Evolutionary conservation across 495 filamentous ascomycete species (phyloP).

Genomic region (Penicillium turbatum): DNA sequence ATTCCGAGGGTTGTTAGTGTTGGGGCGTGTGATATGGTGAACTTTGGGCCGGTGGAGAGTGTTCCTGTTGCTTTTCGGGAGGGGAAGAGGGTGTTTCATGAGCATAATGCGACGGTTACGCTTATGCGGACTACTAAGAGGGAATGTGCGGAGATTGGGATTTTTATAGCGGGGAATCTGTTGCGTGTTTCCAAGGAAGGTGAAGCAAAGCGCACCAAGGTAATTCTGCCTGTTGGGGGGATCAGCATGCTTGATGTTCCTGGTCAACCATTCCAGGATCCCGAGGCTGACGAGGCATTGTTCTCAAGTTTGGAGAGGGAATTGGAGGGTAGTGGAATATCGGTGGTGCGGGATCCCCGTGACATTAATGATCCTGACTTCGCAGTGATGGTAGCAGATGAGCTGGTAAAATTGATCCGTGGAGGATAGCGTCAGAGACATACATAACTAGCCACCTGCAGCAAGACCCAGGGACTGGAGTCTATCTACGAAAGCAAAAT

Average conservation of each 20-base stretch:
- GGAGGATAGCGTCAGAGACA: not conserved
- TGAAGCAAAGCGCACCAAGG: slow-evolving; percentile 38
- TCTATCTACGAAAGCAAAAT: not conserved
- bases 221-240: slow-evolving; percentile 55
- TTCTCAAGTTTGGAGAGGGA: slow-evolving; percentile 43
- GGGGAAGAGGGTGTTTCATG: slow-evolving; percentile 43
- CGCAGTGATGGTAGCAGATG: slow-evolving; percentile 26
- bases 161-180: slow-evolving; percentile 51
- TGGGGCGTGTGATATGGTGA: slow-evolving; percentile 66
- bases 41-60: slow-evolving; percentile 54
- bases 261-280: slow-evolving; percentile 39
- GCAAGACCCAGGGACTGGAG: not conserved
- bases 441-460: too few relatives aligned
- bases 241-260: slow-evolving; percentile 42
- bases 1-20: slow-evolving; percentile 60
- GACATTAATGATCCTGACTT: slow-evolving; percentile 47
- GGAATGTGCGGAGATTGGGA: slow-evolving; percentile 51
- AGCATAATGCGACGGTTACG: slow-evolving; percentile 63
- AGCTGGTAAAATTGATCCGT: slow-evolving; percentile 16
- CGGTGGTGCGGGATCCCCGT: slow-evolving; percentile 30
- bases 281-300: slow-evolving; percentile 41
- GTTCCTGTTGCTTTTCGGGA: slow-evolving; percentile 45
- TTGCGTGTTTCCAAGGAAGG: slow-evolving; percentile 7
- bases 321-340: slow-evolving; percentile 34
- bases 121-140: slow-evolving; percentile 54